Base-by-base conservation (phyloP, 208 protist genomes). In the Porcisia deanei region DNA sequence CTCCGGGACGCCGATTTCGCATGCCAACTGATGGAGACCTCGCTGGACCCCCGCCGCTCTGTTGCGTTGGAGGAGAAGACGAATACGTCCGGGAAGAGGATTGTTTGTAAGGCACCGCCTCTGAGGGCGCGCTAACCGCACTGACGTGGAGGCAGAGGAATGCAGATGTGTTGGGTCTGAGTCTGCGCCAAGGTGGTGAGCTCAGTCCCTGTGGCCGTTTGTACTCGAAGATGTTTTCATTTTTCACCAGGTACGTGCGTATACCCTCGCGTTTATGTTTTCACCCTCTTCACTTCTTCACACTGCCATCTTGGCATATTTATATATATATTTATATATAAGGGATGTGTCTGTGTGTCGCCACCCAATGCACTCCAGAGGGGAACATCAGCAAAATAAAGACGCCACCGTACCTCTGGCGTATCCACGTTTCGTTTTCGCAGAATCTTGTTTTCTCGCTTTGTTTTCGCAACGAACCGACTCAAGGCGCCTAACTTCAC, bases 1-100 rank as follows among this genome's bases (percentile, higher is more conserved):
- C 49, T 81, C 14, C 65, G 25, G 65, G 77, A 81, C 37, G 71
- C 60, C 45, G 77, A 81, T 43, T 81, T 81, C 18, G 77, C 71
- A 10, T 76, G 63, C 52, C 70, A 68, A 43, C 65, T 81, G 55
- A 64, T 68, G 53, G 77, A 63, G 41, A 49, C 60, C 71, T 76
- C 63, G 25, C 77, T 64, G 0, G 77, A 76, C 63, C 71, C 34
- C 34, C 77, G n/a, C 37, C 54, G 16, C 1, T 45, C 71, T n/a
- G 64, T 76, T 9, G 25, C 41, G 16, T 43, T 76, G n/a, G 34
- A 69, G 30, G 72, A 76, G 71, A 67, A 76, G 47, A 47, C 77
- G 43, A 59, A 59, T 45, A 58, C 65, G 1, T 2, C 52, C 1
- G 25, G 9, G 10, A 81, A 76, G 71, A 68, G 45, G 47, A 12